Conservation (phyloP, 139 green algal genomes). For the Coelastrella sp. region DNA sequence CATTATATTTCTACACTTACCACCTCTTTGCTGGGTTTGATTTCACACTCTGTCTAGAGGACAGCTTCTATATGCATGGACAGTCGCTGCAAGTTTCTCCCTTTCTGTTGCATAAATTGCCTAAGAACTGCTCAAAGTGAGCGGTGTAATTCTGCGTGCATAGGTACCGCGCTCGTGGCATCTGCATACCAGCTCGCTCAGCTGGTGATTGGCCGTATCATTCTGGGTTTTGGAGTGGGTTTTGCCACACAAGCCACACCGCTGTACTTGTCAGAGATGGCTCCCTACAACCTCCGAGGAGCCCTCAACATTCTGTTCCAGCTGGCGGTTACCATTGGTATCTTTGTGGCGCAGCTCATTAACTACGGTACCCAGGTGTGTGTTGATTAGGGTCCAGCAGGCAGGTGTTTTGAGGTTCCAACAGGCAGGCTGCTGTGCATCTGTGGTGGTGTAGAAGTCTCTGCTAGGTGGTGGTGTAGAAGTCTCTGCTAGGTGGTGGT, state of each 20-base stretch:
- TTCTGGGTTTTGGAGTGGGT: conserved; percentile 82
- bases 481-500: too few species aligned
- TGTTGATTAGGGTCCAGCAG: too few species aligned
- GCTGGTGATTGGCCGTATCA: conserved; percentile 78
- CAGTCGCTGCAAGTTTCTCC: too few species aligned
- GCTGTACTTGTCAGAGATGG: conserved; percentile 68
- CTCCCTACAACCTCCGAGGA: conserved; percentile 57
- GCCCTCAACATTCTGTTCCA: conserved; percentile 76
- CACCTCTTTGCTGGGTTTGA: too few species aligned
- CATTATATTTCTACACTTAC: too few species aligned
- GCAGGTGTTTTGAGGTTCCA: too few species aligned
- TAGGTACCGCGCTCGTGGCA: conserved; percentile 59
- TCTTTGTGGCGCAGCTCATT: conserved; percentile 70
- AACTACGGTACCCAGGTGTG: conserved; percentile 70
- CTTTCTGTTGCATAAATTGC: not conserved
- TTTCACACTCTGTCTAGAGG: too few species aligned
- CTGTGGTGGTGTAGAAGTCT: too few species aligned
- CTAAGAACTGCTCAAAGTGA: not conserved
- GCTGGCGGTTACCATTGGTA: conserved; percentile 76
- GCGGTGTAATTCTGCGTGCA: not conserved
- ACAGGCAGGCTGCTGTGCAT: too few species aligned
- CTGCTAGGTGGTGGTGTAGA: too few species aligned
- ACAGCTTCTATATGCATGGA: too few species aligned
- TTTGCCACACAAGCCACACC: conserved; percentile 71
- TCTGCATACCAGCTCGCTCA: conserved; percentile 64